phyloP scores from a whole-genome alignment of 2,329 filamentous ascomycete genomes.

The Colletotrichum acutatum region DNA sequence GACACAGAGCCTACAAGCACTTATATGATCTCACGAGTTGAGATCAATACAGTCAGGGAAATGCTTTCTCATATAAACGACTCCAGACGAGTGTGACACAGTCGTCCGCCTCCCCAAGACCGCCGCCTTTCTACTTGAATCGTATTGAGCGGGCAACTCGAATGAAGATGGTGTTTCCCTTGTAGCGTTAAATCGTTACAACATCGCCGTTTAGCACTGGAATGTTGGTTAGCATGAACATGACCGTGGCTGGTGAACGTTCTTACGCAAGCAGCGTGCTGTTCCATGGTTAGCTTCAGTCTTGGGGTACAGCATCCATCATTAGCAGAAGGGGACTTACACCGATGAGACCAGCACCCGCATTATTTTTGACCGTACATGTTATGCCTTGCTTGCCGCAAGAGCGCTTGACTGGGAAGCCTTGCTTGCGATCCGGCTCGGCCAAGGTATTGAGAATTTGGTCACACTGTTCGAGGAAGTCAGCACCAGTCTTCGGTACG shows the following conservation, averaged over 20 bases:
- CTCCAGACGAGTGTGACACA: no score
- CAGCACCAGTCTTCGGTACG: background rate
- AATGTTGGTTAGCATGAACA: accelerated
- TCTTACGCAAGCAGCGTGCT: background rate
- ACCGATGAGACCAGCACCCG: background rate
- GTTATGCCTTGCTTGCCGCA: background rate
- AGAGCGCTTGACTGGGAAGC: background rate
- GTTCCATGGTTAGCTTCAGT: background rate
- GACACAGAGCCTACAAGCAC: no score
- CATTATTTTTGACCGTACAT: background rate
- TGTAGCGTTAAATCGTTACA: background rate
- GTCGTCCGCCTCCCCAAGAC: no score
- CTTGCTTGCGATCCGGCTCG: background rate
- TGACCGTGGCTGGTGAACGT: background rate
- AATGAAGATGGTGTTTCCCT: no score
- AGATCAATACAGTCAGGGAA: no score
- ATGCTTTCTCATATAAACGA: no score
- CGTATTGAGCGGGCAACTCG: no score
- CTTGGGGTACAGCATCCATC: background rate
- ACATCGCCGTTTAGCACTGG: background rate
- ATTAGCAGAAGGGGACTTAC: background rate
- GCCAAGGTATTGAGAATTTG: background rate
- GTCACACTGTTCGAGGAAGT: background rate
- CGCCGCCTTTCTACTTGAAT: no score
- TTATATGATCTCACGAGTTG: no score